Conservation (phyloP, 345 rosid species). For the Abelmoschus esculentus region DNA sequence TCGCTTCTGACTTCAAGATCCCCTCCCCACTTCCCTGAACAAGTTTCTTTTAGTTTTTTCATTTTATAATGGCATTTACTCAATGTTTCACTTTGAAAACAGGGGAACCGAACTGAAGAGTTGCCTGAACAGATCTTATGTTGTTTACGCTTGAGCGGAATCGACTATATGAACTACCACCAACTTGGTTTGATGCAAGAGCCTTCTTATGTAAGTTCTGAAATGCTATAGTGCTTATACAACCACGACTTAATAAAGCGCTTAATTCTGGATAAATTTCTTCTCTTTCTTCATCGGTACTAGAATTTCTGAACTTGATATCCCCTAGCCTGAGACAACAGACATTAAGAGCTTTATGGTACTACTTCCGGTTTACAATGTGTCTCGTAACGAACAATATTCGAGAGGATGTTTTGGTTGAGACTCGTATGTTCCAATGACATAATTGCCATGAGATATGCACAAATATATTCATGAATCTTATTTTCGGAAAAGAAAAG, state of each 20-base stretch:
- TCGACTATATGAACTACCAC: constrained; percentile 66
- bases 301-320: constrained; percentile 1
- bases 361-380: neutral
- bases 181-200: constrained; percentile 50
- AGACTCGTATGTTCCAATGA: neutral
- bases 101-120: constrained; percentile 91
- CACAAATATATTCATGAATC: neutral
- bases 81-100: constrained; percentile 19
- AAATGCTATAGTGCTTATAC: constrained; percentile 12
- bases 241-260: constrained; percentile 15
- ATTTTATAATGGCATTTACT: neutral
- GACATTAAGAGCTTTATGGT: neutral
- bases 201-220: constrained; percentile 20
- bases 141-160: constrained; percentile 65
- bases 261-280: constrained; percentile 13
- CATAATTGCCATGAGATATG: neutral
- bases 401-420: neutral
- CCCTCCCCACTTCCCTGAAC: neutral
- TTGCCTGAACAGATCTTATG: constrained; percentile 86
- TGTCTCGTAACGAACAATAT: neutral
- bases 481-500: neutral
- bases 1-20: neutral
- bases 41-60: neutral
- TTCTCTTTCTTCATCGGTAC: neutral
- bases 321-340: neutral